phyloP scores from a whole-genome alignment of 495 filamentous ascomycete species.

The Penicillium alfredii region DNA sequence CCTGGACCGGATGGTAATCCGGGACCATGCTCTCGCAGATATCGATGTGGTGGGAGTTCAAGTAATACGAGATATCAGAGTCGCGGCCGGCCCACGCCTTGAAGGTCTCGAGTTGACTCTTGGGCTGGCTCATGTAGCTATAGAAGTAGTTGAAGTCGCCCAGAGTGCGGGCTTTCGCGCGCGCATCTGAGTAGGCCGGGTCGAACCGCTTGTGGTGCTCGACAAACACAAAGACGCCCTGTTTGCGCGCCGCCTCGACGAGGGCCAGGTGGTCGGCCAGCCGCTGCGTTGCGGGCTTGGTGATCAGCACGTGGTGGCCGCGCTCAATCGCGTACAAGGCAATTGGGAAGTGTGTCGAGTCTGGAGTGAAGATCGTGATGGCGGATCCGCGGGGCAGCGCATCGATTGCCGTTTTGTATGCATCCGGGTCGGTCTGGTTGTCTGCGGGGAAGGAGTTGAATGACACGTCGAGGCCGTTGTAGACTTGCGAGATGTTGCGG shows the following conservation, averaged over 20 bases:
- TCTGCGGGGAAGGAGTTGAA: conserved; percentile 79
- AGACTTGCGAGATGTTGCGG: conserved; percentile 80
- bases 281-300: conserved; percentile 87
- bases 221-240: conserved; percentile 84
- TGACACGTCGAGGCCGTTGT: conserved; percentile 78
- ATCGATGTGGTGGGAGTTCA: conserved; percentile 92
- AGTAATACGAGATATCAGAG: conserved; percentile 89
- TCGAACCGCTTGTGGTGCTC: conserved; percentile 97
- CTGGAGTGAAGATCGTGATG: conserved; percentile 95
- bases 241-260: conserved; percentile 61
- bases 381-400: conserved; percentile 74
- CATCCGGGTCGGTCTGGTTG: conserved; percentile 62
- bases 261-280: conserved; percentile 73
- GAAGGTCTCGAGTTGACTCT: conserved; percentile 89
- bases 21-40: conserved; percentile 86
- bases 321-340: conserved; percentile 87
- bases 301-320: conserved; percentile 84
- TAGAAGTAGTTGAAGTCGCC: conserved; percentile 99
- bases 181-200: conserved; percentile 82
- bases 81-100: conserved; percentile 91
- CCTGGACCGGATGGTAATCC: conserved; percentile 69
- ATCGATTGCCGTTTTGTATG: conserved; percentile 89
- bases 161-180: conserved; percentile 60
- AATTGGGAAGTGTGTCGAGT: conserved; percentile 92
- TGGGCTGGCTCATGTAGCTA: conserved; percentile 93